Evolutionary conservation across 768 basidiomycete species (phyloP), one percentile per base, ranked within the genome.

Genomic region (Calocybe cyanea): DNA sequence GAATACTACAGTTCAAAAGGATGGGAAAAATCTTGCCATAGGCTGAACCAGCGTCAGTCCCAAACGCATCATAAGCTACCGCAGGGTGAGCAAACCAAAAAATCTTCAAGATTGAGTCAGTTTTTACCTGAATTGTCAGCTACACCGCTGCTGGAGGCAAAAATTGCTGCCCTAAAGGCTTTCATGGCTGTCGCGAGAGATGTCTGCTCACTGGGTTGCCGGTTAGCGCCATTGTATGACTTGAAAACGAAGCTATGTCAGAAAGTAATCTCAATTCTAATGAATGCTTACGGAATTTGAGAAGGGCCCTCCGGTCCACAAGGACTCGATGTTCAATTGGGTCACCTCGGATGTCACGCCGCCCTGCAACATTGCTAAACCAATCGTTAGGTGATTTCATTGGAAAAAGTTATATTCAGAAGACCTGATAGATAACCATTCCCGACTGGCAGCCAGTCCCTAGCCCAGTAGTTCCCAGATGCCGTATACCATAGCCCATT

Each of bases 291-390:
- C 84, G 7, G 75, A 72, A 55, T 85, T 78, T 38, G 77, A 71
- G 50, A 85, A 85, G 4, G 84, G 81, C 3, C 86, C 85, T 15
- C 86, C 85, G 15, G 78, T 73, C 86, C 87, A 88, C 8, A 89
- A 65, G 10, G 81, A 80, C 56, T 89, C 86, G 38, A 89, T 81
- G 57, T 89, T 88, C 20, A 89, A 65, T 49, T 83, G 83, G 9
- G 73, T 79, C 13, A 66, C 66, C 60, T 88, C 86, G 32, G 77
- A 72, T 2, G 60, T 54, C 1, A 79, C 77, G 4, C 80, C 82
- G 1, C 86, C 85, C 5, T 76, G 76, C 15, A 81, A 61, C 76
- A 81, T 85, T 6, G 83, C 86, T 85, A 2, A 30, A 17, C 10
- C n/a, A 32, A 8, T 32, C n/a, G 8, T n/a, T n/a, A 32, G 31